Evolutionary conservation across 1,284 basidiomycete species (phyloP).

Genomic region (Athelia sp.): DNA sequence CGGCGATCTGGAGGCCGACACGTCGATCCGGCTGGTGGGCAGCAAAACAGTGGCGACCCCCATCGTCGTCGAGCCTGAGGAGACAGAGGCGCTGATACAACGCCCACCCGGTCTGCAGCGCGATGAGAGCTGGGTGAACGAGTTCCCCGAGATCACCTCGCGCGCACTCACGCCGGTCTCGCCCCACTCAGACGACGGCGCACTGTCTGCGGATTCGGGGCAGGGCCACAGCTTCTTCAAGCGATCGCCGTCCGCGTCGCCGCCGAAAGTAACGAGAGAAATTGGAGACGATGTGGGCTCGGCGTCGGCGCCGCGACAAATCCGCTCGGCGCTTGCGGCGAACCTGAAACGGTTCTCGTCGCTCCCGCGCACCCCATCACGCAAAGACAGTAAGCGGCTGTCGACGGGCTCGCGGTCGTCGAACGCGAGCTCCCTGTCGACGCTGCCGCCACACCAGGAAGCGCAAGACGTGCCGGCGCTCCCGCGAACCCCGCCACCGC

Average conservation of each 20-base stretch:
- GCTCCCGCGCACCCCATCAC: constrained; percentile 53
- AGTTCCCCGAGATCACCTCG: neutral
- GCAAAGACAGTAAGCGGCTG: constrained; percentile 35
- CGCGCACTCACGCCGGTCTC: constrained; percentile 23
- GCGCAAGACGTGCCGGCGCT: constrained; percentile 11
- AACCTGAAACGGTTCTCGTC: constrained; percentile 51
- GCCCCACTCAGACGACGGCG: constrained; percentile 15
- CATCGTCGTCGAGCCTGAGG: no score
- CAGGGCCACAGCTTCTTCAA: neutral
- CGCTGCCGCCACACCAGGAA: constrained; percentile 14
- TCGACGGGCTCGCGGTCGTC: constrained; percentile 22
- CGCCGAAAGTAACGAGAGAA: neutral
- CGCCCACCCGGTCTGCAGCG: no score
- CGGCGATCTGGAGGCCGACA: neutral
- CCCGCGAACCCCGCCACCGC: constrained; percentile 14
- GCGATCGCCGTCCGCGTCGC: neutral
- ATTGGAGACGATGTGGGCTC: neutral
- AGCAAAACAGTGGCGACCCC: no score
- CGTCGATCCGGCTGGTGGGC: no score
- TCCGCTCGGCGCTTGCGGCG: neutral
- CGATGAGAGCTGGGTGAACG: no score
- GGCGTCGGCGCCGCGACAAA: neutral
- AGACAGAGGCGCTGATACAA: no score
- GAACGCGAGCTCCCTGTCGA: constrained; percentile 26
- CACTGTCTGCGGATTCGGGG: neutral